phyloP scores from a whole-genome alignment of 2,329 filamentous ascomycete species.

The Xylaria sp. region DNA sequence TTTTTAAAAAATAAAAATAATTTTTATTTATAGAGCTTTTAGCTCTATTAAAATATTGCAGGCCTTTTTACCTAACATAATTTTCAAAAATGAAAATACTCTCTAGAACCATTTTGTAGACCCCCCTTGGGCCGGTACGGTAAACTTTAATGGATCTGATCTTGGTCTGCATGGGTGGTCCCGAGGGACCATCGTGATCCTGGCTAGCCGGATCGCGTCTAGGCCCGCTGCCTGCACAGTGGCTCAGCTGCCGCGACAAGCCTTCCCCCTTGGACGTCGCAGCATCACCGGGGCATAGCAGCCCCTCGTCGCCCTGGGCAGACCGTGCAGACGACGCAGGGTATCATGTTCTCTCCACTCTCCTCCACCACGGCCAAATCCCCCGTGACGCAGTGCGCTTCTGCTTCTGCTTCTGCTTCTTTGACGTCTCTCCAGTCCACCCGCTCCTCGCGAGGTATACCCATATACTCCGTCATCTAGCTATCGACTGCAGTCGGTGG shows the following conservation, averaged over 20 bases:
- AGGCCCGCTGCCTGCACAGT: conserved; percentile 37
- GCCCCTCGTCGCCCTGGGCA: conserved; percentile 8
- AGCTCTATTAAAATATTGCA: too few relatives aligned
- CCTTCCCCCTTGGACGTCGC: neutral
- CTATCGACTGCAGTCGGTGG: conserved; percentile 9
- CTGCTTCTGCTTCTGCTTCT: conserved; percentile 16
- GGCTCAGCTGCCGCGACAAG: conserved; percentile 40
- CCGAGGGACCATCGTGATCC: conserved; percentile 32
- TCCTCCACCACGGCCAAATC: conserved; percentile 23
- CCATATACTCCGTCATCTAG: neutral
- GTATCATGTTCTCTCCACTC: conserved; percentile 30
- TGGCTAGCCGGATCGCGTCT: conserved; percentile 38
- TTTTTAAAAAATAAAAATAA: too few relatives aligned
- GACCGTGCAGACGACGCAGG: conserved; percentile 35
- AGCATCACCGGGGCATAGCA: conserved; percentile 25
- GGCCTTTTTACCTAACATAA: too few relatives aligned
- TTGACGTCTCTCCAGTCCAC: conserved; percentile 21
- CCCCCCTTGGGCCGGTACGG: too few relatives aligned
- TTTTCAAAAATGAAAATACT: too few relatives aligned
- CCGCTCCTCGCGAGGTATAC: neutral
- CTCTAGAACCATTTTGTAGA: too few relatives aligned
- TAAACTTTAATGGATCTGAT: conserved; percentile 9
- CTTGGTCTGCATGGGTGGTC: neutral
- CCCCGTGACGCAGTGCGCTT: conserved; percentile 43
- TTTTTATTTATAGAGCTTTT: too few relatives aligned